These are phyloP conservation scores for Graphiopsis chlorocephala DNA, from an alignment of 2,329 filamentous ascomycete genomes.

Conservation along the genomic window DNA sequence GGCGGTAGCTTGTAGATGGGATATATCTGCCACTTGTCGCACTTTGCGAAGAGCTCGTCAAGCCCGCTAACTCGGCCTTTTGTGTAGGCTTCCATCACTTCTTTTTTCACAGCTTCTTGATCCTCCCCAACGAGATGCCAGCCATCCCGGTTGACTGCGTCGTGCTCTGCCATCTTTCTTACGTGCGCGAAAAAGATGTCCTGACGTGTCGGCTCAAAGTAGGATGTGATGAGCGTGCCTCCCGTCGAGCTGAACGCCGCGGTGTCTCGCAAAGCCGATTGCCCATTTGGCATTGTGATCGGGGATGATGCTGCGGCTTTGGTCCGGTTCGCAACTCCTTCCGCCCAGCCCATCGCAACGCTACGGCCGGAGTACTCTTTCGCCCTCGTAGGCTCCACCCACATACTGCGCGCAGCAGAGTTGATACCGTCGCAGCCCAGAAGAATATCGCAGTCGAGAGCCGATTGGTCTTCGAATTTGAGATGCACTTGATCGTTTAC, in stretches of 20 bases:
- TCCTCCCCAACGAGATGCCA: constrained; percentile 37
- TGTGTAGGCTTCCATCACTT: constrained; percentile 39
- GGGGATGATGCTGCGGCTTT: constrained; percentile 33
- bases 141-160: constrained; percentile 35
- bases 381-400: constrained; percentile 37
- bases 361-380: constrained; percentile 44
- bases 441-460: constrained; percentile 42
- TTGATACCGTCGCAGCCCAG: constrained; percentile 62
- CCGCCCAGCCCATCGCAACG: constrained; percentile 34
- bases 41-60: constrained; percentile 36
- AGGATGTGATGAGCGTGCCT: constrained; percentile 42
- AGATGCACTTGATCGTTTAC: constrained; percentile 41
- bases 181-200: constrained; percentile 42
- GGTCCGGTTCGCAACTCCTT: constrained; percentile 28
- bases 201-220: constrained; percentile 35
- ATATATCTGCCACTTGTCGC: constrained; percentile 43
- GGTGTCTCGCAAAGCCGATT: constrained; percentile 28
- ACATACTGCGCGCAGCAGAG: constrained; percentile 51
- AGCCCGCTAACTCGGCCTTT: constrained; percentile 38
- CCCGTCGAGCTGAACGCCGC: constrained; percentile 41
- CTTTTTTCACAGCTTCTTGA: constrained; percentile 34
- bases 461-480: constrained; percentile 48
- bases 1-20: constrained; percentile 43
- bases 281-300: neutral
- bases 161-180: constrained; percentile 33